A percentile compares a stretch with the other conserved stretches of the same genome.
These are phyloP conservation scores for Candida alai DNA, from an alignment of 805 yeast species.

Conservation along the genomic window DNA sequence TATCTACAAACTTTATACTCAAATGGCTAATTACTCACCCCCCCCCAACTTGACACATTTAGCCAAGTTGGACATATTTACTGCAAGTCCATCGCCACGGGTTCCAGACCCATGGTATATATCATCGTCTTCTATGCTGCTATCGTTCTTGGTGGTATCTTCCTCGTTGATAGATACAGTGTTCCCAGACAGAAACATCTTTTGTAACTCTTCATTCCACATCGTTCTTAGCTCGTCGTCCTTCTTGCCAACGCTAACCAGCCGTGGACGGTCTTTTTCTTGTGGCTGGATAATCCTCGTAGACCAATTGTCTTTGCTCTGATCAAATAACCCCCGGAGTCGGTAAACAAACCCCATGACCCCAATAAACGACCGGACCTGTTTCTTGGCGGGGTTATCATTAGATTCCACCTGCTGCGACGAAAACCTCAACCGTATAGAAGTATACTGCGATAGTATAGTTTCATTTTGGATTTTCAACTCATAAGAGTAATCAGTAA, in stretches of 20 bases:
- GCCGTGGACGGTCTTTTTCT: conserved; percentile 1
- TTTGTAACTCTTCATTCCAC: conserved; percentile 12
- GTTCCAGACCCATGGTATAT: no score
- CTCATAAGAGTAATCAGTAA: conserved; percentile 13
- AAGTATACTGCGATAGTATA: conserved; percentile 32
- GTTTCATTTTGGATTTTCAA: conserved; percentile 36
- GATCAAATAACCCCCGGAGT: no score
- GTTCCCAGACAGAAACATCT: conserved; percentile 1
- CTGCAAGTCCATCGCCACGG: background rate
- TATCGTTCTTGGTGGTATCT: background rate
- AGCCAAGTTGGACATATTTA: conserved; percentile 11
- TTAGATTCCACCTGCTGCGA: conserved; percentile 5
- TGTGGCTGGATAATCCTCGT: background rate
- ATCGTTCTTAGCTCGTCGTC: conserved; percentile 9
- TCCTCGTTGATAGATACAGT: background rate
- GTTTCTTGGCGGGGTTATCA: conserved; percentile 1
- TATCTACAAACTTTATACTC: background rate
- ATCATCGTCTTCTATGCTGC: background rate
- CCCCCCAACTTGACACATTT: conserved; percentile 6
- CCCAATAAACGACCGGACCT: conserved; percentile 13
- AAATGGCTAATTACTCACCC: conserved; percentile 4
- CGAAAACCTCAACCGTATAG: conserved; percentile 32
- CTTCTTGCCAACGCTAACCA: conserved; percentile 9
- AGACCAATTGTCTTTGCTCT: background rate
- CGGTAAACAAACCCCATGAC: conserved; percentile 27